Evolutionary conservation across 2,329 filamentous ascomycete species (phyloP), one percentile per base, ranked within the genome.

Genomic region (Ploettnerulaceae sp.): DNA sequence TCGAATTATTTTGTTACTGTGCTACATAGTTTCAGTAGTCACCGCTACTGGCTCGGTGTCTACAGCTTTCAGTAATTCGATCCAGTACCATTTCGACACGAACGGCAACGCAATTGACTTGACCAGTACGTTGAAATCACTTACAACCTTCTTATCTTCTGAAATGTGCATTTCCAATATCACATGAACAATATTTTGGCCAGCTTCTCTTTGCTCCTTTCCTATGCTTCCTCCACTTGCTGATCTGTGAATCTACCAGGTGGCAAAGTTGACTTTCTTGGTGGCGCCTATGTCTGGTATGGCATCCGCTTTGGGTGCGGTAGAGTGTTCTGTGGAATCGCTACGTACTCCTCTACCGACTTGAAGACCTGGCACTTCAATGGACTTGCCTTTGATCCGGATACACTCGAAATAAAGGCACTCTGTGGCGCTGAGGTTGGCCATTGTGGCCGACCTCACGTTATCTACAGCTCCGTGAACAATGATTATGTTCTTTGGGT

Each of bases 21-120:
- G 34, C 11, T 40, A 20, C n/a, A 5, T 40, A 25, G 12, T 48
- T 6, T 44, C 33, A 5, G 21, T 14, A 15, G n/a, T 48, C 9
- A 44, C 36, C 15, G 34, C 47, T 25, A 29, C 36, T 15, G 29
- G 48, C 15, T 47, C 47, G 12, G 41, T 49, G 9, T 28, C 46
- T n/a, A 42, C 55, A 17, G 55, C 53, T 2, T 54, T 57, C 25
- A 45, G 29, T 18, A 55, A 55, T 26, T 17, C 25, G 12, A 26
- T 52, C 15, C 44, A 47, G 18, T 58, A 56, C 29, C 49, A 47
- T 18, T 58, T 59, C 21, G 54, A 58, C 34, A 57, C 53, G 4
- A 46, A 58, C 25, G 55, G 57, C 3, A 55, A 57, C 36, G 53
- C 54, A 17, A 56, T 60, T 15, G 56, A 59, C 32, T 42, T 54